Base-by-base conservation (phyloP, 2,329 filamentous ascomycete genomes). In the Cordyceps tenuipes region DNA sequence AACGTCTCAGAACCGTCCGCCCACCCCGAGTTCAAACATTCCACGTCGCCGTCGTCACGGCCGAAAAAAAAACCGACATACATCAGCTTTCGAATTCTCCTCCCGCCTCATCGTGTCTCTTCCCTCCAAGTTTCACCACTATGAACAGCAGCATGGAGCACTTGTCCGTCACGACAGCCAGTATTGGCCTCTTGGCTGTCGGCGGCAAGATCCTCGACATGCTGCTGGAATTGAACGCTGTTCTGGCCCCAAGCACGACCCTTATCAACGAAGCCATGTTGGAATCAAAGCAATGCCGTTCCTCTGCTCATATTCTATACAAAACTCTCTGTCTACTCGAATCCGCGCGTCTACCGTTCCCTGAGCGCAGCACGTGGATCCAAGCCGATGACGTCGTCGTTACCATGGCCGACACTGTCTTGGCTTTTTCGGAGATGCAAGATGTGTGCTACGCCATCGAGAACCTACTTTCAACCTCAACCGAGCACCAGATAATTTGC, bases 221-320 rank as follows among this genome's bases (percentile, higher is more conserved):
- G 13, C 68, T 74, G 60, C 67, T 66, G 65, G 70, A 74, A 57
- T 68, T 73, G 62, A 72, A 71, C 62, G 65, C 67, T 55, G 64
- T 68, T 6, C 67, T 71, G 1, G 65, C 65, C 60, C 59, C 64
- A 61, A 63, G 63, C 59, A 70, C 69, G 19, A 62, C 65, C 7
- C 49, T 68, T 31, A 63, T 72, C 61, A 69, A 68, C 63, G 64
- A 68, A 50, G 69, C 71, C 13, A 66, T 73, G 6, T 70, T 71
- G 50, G 71, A 73, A 62, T 63, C 73, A 43, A 73, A 73, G 54
- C 72, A 74, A 62, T 72, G 71, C 43, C 71, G 72, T 39, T 74
- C 72, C 12, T 72, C 72, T 1, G 66, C 73, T 19, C 70, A 73
- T 63, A 67, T 73, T 44, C 66, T 74, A 43, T 70, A 69, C 65